Conservation (phyloP, 2,329 filamentous ascomycete genomes). For the Aplosporella prunicola region DNA sequence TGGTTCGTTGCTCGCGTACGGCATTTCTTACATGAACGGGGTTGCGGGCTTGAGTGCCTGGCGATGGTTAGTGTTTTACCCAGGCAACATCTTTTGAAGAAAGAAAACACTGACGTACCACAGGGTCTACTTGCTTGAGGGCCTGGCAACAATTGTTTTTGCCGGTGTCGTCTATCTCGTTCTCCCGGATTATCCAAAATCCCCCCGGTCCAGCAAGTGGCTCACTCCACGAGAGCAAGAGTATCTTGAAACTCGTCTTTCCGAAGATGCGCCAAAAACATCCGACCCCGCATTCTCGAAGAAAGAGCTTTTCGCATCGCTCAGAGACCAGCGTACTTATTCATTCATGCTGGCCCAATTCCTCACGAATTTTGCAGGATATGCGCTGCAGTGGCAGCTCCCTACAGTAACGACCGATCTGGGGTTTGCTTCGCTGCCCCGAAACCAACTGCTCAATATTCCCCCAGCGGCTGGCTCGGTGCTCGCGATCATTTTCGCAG, state of each 20-base stretch:
- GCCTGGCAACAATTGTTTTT: constrained; percentile 34
- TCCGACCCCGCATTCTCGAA: constrained; percentile 28
- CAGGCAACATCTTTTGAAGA: constrained; percentile 29
- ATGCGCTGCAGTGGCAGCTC: constrained; percentile 34
- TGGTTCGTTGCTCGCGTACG: constrained; percentile 20
- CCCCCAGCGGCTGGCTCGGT: constrained; percentile 36
- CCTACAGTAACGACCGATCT: constrained; percentile 35
- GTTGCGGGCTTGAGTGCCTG: constrained; percentile 15
- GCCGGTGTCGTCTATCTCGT: constrained; percentile 28
- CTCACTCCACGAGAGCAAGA: constrained; percentile 32
- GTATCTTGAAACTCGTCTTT: constrained; percentile 30
- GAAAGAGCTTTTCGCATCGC: constrained; percentile 26
- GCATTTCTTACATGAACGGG: constrained; percentile 17
- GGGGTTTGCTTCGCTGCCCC: constrained; percentile 33
- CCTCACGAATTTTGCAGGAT: constrained; percentile 33
- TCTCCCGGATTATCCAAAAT: constrained; percentile 39
- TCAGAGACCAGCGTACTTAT: constrained; percentile 28
- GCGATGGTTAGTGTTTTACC: constrained; percentile 14
- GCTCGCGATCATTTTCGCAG: constrained; percentile 30
- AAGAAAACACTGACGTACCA: constrained; percentile 15
- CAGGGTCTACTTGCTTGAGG: constrained; percentile 38
- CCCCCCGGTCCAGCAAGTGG: constrained; percentile 27
- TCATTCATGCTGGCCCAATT: constrained; percentile 30
- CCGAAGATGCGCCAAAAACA: constrained; percentile 31
- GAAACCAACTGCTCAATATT: constrained; percentile 39